phyloP scores from a whole-genome alignment of 2,329 filamentous ascomycete species.

The Daldinia sp. region DNA sequence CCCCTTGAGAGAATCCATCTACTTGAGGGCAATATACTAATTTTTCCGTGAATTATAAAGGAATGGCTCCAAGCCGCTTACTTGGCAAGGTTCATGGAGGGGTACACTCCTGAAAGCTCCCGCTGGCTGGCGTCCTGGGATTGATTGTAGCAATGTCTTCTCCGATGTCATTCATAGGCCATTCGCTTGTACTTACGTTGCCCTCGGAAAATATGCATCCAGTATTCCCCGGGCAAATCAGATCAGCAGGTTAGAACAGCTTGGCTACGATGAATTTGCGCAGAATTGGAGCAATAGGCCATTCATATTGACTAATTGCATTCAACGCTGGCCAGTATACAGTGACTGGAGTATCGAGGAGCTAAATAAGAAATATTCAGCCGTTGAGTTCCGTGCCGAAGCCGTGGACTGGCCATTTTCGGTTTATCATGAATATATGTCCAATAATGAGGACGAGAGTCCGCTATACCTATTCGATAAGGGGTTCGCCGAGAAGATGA shows the following conservation, averaged over 20 bases:
- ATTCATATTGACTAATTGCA: constrained; percentile 85
- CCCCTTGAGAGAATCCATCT: neutral
- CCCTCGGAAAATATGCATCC: constrained; percentile 69
- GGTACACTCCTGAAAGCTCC: constrained; percentile 74
- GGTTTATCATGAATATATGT: constrained; percentile 86
- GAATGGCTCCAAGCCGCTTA: constrained; percentile 53
- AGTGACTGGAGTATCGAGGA: constrained; percentile 75
- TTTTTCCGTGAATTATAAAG: constrained; percentile 43
- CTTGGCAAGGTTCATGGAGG: constrained; percentile 87
- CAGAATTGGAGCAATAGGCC: constrained; percentile 79
- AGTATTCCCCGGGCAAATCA: constrained; percentile 77
- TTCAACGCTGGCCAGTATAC: constrained; percentile 83
- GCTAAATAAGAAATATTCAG: constrained; percentile 69
- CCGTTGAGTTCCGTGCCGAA: constrained; percentile 83
- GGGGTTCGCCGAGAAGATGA: constrained; percentile 86
- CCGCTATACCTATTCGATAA: constrained; percentile 93
- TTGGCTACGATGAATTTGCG: constrained; percentile 78
- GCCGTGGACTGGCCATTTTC: constrained; percentile 89
- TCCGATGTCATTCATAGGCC: constrained; percentile 91
- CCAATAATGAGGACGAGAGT: constrained; percentile 80
- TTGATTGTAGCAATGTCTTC: constrained; percentile 82
- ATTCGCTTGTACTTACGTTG: constrained; percentile 85
- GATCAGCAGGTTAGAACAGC: constrained; percentile 73
- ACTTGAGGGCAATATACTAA: constrained; percentile 17
- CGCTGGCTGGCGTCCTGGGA: constrained; percentile 57